Base-by-base conservation (phyloP, 2,329 filamentous ascomycete species). In the Peltaster fructicola region DNA sequence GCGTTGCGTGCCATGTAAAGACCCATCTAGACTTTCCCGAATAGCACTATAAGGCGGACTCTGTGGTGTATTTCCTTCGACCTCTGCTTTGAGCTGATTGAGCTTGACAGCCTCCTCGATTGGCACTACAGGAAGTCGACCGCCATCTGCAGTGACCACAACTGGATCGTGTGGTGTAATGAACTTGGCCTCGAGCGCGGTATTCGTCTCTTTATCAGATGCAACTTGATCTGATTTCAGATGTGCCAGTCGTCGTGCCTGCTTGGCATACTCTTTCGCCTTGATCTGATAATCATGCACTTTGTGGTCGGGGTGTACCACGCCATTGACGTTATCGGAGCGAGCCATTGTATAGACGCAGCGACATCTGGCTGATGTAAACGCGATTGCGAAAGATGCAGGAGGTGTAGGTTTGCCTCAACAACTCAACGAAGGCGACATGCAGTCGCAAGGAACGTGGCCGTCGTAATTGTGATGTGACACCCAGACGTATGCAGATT, bases 121-220 rank as follows among this genome's bases (percentile, higher is more conserved):
- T 2, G 76, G 75, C 2, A 82, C 69, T 1, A 65, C 64, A 0
- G 77, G 76, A 5, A 82, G 47, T 18, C 74, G 57, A 22, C 64
- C 61, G 15, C 74, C 75, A 43, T 74, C 65, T 8, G 63, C 61
- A 1, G 74, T 80, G 26, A 72, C 55, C 22, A 84, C 66, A 9
- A 82, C 67, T 1, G 75, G 67, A 44, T 84, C 76, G 23, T 73
- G 67, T 0, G 73, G 64, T 1, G 77, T 84, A 25, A 65, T 43
- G 38, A 63, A 64, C 25, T 50, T 61, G 15, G 74, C 73, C 41
- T 73, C 59, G 23, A 72, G 53, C 2, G 73, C 72, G 8, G 68
- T 59, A 4, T 57, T 56, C 4, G 38, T 30, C 8, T 52, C 46
- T 24, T 50, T 37, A 27, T 60, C 54, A n/a, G n/a, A n/a, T n/a